These are phyloP conservation scores for Chalciporus piperatus DNA, from an alignment of 768 basidiomycete genomes.

Conservation along the genomic window DNA sequence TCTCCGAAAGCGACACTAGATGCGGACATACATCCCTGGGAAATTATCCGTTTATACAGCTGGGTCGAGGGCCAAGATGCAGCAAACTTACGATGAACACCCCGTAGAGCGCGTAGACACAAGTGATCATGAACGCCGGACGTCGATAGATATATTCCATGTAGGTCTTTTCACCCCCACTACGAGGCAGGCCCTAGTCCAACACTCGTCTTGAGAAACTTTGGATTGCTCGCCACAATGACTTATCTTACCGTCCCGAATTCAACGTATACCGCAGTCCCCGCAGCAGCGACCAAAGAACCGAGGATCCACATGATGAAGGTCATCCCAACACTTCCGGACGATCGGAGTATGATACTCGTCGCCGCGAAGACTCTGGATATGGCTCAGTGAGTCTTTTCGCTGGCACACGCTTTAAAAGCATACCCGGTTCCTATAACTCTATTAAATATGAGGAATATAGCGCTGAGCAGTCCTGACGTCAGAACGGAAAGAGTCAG, in stretches of 20 bases:
- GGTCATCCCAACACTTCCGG: constrained; percentile 69
- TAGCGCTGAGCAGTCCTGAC: constrained; percentile 43
- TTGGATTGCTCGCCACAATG: not conserved
- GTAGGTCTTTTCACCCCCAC: constrained; percentile 76
- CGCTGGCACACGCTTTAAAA: not conserved
- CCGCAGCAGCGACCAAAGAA: constrained; percentile 58
- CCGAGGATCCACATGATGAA: constrained; percentile 72
- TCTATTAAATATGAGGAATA: constrained; percentile 71
- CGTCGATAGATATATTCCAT: constrained; percentile 65
- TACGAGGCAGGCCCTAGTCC: constrained; percentile 61
- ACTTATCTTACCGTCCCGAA: constrained; percentile 56
- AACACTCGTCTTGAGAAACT: not conserved
- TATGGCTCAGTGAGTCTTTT: not conserved
- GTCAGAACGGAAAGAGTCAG: not conserved
- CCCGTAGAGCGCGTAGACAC: constrained; percentile 55
- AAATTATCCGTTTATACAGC: not conserved
- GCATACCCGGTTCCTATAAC: constrained; percentile 70
- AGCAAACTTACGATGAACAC: constrained; percentile 49
- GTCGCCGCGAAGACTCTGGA: constrained; percentile 69
- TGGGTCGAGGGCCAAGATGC: not conserved
- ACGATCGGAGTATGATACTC: constrained; percentile 60
- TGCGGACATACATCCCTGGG: constrained; percentile 55
- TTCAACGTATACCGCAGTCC: constrained; percentile 73
- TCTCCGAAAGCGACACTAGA: constrained; percentile 69
- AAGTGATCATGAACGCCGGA: constrained; percentile 61